Evolutionary conservation across 2,329 filamentous ascomycete species (phyloP).

Genomic region (Pseudogymnoascus destructans): DNA sequence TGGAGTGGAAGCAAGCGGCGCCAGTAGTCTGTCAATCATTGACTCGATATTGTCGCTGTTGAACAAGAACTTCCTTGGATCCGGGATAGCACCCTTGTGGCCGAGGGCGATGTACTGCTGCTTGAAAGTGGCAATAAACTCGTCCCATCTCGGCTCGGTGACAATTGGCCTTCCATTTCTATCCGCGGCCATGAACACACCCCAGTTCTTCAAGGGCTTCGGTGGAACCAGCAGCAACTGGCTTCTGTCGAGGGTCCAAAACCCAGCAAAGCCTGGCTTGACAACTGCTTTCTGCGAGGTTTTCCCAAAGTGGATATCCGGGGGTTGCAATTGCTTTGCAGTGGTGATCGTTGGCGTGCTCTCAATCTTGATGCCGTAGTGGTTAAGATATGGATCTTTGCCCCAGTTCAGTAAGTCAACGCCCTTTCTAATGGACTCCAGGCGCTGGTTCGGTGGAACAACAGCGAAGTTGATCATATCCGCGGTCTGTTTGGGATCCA

Average conservation of each 20-base stretch:
- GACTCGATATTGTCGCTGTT: conserved; percentile 7
- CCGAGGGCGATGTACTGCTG: conserved; percentile 49
- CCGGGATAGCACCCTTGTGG: conserved; percentile 32
- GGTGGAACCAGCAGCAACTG: background rate
- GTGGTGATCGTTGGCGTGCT: conserved; percentile 21
- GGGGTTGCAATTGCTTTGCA: background rate
- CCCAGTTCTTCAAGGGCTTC: conserved; percentile 5
- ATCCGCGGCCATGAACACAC: background rate
- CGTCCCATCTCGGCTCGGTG: conserved; percentile 11
- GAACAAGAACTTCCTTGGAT: background rate
- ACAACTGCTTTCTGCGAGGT: conserved; percentile 1
- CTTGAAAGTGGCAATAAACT: conserved; percentile 48
- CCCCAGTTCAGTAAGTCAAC: conserved; percentile 55
- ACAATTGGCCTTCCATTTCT: conserved; percentile 2
- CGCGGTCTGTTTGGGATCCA: conserved; percentile 46
- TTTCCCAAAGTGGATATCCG: background rate
- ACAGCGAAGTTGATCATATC: conserved; percentile 93
- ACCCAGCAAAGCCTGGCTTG: conserved; percentile 1
- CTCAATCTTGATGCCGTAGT: conserved; percentile 63
- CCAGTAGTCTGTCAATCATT: background rate
- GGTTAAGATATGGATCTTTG: conserved; percentile 53
- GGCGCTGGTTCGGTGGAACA: conserved; percentile 57
- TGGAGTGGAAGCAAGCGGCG: background rate
- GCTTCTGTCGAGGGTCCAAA: background rate
- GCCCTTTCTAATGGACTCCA: conserved; percentile 52